phyloP scores from a whole-genome alignment of 2,329 filamentous ascomycete genomes.

The Sarocladium strictum region DNA sequence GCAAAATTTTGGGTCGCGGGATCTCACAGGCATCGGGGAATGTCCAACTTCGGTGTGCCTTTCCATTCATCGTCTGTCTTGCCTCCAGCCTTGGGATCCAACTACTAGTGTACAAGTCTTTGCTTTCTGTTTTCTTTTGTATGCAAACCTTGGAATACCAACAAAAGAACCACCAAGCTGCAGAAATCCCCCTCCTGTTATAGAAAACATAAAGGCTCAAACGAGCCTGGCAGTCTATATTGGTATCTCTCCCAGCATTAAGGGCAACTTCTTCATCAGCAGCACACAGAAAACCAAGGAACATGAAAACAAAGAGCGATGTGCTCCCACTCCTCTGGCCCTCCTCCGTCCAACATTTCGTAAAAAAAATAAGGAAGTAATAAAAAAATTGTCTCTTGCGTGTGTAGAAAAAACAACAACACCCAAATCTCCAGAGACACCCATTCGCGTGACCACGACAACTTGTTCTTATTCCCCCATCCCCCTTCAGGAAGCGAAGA shows the following conservation, averaged over 20 bases:
- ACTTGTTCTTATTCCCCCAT: neutral
- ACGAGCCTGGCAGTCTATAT: slow-evolving; percentile 7
- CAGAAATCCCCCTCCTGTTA: slow-evolving; percentile 1
- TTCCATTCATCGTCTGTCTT: neutral
- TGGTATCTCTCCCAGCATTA: slow-evolving; percentile 9
- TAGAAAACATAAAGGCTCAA: neutral
- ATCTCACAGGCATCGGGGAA: too few species aligned
- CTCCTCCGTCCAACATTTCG: neutral
- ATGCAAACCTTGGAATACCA: slow-evolving; percentile 4
- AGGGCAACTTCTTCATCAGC: neutral
- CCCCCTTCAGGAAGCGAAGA: neutral
- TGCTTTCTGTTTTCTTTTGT: neutral
- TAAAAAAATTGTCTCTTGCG: slow-evolving; percentile 6
- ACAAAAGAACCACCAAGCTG: neutral
- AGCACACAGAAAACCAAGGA: neutral
- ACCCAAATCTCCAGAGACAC: neutral
- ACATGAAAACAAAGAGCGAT: neutral
- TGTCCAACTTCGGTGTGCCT: slow-evolving; percentile 4
- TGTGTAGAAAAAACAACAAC: neutral
- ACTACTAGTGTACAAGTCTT: neutral
- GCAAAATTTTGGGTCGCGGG: too few species aligned
- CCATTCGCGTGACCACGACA: slow-evolving; percentile 6
- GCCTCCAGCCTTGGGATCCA: neutral
- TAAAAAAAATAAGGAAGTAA: slow-evolving; percentile 3
- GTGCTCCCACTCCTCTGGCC: neutral